Evolutionary conservation across 306 rosid species (phyloP).

Genomic region (Castanopsis chinensis): DNA sequence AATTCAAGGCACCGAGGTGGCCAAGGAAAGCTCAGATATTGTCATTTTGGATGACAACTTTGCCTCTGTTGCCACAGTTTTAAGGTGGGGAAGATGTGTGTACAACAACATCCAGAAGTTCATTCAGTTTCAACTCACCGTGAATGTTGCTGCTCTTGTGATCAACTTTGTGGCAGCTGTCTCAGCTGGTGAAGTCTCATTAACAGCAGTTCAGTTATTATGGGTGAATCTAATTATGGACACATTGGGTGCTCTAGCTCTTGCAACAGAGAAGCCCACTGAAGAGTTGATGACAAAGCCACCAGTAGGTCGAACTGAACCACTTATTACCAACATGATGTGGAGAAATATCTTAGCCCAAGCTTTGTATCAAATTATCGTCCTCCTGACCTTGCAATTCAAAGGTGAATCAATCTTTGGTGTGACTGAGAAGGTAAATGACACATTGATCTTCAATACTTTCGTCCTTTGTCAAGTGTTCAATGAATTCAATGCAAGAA

Average conservation of each 20-base stretch:
- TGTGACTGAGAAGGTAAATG: conserved; percentile 12
- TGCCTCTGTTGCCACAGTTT: no score
- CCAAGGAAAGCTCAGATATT: no score
- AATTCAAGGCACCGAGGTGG: no score
- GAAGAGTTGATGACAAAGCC: conserved; percentile 23
- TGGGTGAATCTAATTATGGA: conserved; percentile 35
- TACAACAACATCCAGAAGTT: conserved; percentile 35
- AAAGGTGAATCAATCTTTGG: conserved; percentile 23
- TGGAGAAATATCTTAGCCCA: conserved; percentile 27
- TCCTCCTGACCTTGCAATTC: conserved; percentile 26
- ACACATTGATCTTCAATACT: conserved; percentile 27
- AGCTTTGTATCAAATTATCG: conserved; percentile 25
- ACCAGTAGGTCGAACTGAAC: conserved; percentile 11
- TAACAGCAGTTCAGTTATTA: conserved; percentile 25
- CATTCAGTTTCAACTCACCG: conserved; percentile 32
- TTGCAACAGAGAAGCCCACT: conserved; percentile 29
- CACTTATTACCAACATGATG: conserved; percentile 29
- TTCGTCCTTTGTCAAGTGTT: conserved; percentile 31
- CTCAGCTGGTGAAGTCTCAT: conserved; percentile 24
- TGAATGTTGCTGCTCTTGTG: conserved; percentile 32
- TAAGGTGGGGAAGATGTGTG: conserved; percentile 37
- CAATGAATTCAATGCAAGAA: conserved; percentile 31
- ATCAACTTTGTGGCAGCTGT: conserved; percentile 34
- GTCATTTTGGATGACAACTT: no score
- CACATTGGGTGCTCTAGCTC: conserved; percentile 36